Evolutionary conservation across 2,329 filamentous ascomycete genomes (phyloP).

Genomic region (Aspergillus alliaceus): DNA sequence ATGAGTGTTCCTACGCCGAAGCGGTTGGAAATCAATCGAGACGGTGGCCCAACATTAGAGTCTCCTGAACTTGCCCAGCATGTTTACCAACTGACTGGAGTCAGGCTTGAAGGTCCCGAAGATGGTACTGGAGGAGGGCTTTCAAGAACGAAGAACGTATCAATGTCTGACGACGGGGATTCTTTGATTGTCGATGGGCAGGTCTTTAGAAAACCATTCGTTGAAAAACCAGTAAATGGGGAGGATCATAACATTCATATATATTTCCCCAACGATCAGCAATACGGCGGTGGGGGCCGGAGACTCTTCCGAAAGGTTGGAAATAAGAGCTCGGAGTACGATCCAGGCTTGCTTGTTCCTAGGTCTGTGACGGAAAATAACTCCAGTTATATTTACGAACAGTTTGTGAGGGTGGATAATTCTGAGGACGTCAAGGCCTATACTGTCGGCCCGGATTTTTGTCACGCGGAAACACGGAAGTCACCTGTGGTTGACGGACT

Average conservation of each 20-base stretch:
- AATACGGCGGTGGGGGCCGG: constrained; percentile 82
- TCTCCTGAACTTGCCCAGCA: constrained; percentile 78
- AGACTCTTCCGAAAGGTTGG: constrained; percentile 95
- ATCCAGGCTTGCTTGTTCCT: constrained; percentile 72
- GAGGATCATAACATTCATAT: constrained; percentile 99
- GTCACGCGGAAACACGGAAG: constrained; percentile 95
- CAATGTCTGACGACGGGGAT: constrained; percentile 87
- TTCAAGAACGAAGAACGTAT: constrained; percentile 64
- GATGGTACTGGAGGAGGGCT: constrained; percentile 64
- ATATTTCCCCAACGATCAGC: constrained; percentile 76
- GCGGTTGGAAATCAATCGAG: constrained; percentile 85
- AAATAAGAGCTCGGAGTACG: constrained; percentile 97
- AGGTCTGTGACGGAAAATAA: constrained; percentile 76
- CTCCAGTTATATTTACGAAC: constrained; percentile 93
- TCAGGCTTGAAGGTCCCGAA: constrained; percentile 69
- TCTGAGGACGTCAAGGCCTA: constrained; percentile 98
- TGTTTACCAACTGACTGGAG: constrained; percentile 75
- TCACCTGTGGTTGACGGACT: constrained; percentile 96
- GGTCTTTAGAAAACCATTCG: constrained; percentile 84
- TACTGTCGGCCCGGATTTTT: constrained; percentile 88
- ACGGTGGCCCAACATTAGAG: constrained; percentile 80
- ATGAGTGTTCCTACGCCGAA: constrained; percentile 87
- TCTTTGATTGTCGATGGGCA: constrained; percentile 83
- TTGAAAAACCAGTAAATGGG: constrained; percentile 96
- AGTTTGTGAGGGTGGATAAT: constrained; percentile 95